Evolutionary conservation across 495 filamentous ascomycete genomes (phyloP).

Genomic region (Lophium mytilinum): DNA sequence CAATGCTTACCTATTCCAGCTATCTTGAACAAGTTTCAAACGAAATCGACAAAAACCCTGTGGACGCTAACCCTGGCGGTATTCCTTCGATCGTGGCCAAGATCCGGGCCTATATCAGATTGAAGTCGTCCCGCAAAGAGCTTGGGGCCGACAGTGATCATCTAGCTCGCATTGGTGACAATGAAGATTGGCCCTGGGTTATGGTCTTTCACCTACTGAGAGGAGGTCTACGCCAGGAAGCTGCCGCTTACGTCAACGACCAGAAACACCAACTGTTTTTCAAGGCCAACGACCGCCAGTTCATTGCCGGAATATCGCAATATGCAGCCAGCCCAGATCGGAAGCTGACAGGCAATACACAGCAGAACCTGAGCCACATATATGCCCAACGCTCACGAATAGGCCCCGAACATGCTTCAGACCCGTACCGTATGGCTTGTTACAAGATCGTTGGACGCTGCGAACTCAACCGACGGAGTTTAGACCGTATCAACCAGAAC

Average conservation of each 20-base stretch:
- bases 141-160: conserved; percentile 66
- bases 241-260: conserved; percentile 72
- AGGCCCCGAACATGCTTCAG: conserved; percentile 68
- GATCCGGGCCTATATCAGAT: conserved; percentile 81
- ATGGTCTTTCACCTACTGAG: conserved; percentile 88
- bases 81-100: conserved; percentile 80
- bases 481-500: conserved; percentile 71
- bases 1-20: conserved; percentile 16
- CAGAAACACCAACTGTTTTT: conserved; percentile 58
- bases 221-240: conserved; percentile 73
- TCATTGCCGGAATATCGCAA: conserved; percentile 76
- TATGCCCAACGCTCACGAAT: conserved; percentile 77
- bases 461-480: conserved; percentile 68
- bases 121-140: conserved; percentile 66
- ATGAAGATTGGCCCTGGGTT: conserved; percentile 88
- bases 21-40: conserved; percentile 66
- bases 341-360: conserved; percentile 64
- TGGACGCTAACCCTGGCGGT: conserved; percentile 83
- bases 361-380: conserved; percentile 78
- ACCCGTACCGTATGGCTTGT: conserved; percentile 94
- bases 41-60: conserved; percentile 71
- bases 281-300: conserved; percentile 81
- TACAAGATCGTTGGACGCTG: conserved; percentile 97
- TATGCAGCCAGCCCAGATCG: conserved; percentile 65
- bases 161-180: conserved; percentile 63